Evolutionary conservation across 73 alveolate species (phyloP).

Genomic region (Diophrys sp.): DNA sequence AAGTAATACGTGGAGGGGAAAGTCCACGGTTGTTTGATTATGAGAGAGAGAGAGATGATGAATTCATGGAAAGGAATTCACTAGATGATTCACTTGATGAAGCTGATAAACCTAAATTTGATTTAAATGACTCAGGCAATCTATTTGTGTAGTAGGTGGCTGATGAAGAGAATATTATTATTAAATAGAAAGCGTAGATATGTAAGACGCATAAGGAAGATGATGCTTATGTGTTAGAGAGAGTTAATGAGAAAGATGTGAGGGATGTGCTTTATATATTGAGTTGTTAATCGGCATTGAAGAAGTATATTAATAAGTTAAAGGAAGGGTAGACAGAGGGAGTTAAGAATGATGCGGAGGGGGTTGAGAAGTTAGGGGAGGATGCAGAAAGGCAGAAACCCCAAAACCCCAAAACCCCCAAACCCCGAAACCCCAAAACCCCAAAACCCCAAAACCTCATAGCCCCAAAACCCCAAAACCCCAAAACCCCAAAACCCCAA

Average conservation of each 20-base stretch:
- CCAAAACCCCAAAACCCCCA: too few relatives aligned
- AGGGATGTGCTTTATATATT: constrained; percentile 27
- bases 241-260: constrained; percentile 18
- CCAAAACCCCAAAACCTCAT: too few relatives aligned
- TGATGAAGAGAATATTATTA: not conserved
- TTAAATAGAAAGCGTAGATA: constrained; percentile 3
- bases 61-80: constrained; percentile 1
- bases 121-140: not conserved
- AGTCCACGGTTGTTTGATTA: too few relatives aligned
- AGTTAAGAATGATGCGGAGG: not conserved
- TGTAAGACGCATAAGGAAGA: constrained; percentile 33
- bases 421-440: too few relatives aligned
- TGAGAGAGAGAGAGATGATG: constrained; percentile 7
- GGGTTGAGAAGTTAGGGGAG: constrained; percentile 25
- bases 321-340: constrained; percentile 21
- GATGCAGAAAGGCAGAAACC: too few relatives aligned
- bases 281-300: constrained; percentile 7
- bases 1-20: too few relatives aligned
- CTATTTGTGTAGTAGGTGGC: not conserved
- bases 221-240: constrained; percentile 35
- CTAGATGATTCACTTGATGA: constrained; percentile 1
- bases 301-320: constrained; percentile 19
- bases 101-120: not conserved
- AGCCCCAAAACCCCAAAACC: too few relatives aligned
- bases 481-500: too few relatives aligned